These are phyloP conservation scores for Endothia cerciana DNA, from an alignment of 2,329 filamentous ascomycete species.

Conservation along the genomic window DNA sequence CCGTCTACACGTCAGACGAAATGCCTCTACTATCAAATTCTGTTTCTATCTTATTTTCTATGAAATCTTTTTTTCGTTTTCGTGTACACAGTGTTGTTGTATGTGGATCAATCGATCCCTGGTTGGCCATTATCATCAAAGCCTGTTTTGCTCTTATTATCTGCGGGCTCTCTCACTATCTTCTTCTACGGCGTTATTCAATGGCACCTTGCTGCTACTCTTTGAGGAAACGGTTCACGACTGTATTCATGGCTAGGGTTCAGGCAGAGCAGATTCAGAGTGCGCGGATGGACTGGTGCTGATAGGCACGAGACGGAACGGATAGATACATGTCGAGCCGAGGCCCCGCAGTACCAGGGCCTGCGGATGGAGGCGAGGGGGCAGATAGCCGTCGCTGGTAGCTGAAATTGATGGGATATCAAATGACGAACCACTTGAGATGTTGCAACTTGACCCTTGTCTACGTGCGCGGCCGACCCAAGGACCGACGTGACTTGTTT, in stretches of 20 bases:
- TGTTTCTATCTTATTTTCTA: slow-evolving; percentile 16
- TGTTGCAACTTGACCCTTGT: not conserved
- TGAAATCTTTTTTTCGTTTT: slow-evolving; percentile 19
- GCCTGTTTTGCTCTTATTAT: slow-evolving; percentile 5
- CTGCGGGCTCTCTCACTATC: not conserved
- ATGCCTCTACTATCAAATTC: slow-evolving; percentile 15
- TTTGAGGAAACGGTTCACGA: slow-evolving; percentile 22
- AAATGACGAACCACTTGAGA: slow-evolving; percentile 1
- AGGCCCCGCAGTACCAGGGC: not conserved
- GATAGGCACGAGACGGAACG: not conserved
- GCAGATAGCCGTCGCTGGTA: slow-evolving; percentile 3
- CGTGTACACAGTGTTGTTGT: slow-evolving; percentile 22
- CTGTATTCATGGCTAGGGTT: slow-evolving; percentile 16
- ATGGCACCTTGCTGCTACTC: slow-evolving; percentile 4
- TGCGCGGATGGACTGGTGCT: not conserved
- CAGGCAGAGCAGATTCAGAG: slow-evolving; percentile 16
- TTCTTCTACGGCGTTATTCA: slow-evolving; percentile 10
- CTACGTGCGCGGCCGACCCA: not conserved
- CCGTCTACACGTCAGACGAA: slow-evolving; percentile 17
- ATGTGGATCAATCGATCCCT: slow-evolving; percentile 17
- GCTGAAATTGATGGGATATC: slow-evolving; percentile 15
- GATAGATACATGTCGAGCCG: not conserved
- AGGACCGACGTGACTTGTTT: not conserved
- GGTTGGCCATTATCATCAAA: slow-evolving; percentile 2
- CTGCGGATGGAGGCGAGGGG: not conserved